Percentiles rank a stretch among this genome's conserved stretches.
Evolutionary conservation across 1,284 basidiomycete species (phyloP).

Genomic region (Spongispora temasekensis): DNA sequence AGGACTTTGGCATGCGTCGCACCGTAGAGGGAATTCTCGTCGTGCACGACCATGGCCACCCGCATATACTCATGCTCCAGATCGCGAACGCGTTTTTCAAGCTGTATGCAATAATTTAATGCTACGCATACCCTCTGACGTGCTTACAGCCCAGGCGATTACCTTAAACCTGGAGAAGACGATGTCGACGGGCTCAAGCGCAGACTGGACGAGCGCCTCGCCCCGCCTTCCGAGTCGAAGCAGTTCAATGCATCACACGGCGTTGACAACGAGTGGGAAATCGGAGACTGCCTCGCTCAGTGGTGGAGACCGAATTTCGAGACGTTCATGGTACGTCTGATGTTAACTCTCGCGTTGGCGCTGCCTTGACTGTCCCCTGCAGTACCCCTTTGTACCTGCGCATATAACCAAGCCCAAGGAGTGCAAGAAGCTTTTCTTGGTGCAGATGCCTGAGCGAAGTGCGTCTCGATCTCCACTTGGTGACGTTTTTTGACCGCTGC

Average conservation of each 20-base stretch:
- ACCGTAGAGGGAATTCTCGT: conserved; percentile 97
- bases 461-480: too few species aligned
- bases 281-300: conserved; percentile 90
- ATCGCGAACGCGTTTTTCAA: conserved; percentile 99
- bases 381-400: conserved; percentile 97
- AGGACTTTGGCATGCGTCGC: conserved; percentile 92
- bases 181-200: conserved; percentile 89
- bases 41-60: conserved; percentile 92
- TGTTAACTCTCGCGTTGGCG: not conserved
- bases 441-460: conserved; percentile 95
- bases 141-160: conserved; percentile 87
- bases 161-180: conserved; percentile 93
- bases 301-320: conserved; percentile 99
- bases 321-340: conserved; percentile 86
- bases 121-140: not conserved
- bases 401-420: conserved; percentile 98
- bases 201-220: conserved; percentile 86
- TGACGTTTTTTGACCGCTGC: not conserved
- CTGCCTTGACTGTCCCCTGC: conserved; percentile 8
- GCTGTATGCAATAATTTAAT: conserved; percentile 57
- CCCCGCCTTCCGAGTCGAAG: conserved; percentile 63
- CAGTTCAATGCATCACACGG: conserved; percentile 75
- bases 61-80: conserved; percentile 96
- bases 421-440: conserved; percentile 94
- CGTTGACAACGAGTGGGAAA: conserved; percentile 90